These are phyloP conservation scores for Colletotrichum orbiculare DNA, from an alignment of 2,329 filamentous ascomycete species.

Conservation along the genomic window DNA sequence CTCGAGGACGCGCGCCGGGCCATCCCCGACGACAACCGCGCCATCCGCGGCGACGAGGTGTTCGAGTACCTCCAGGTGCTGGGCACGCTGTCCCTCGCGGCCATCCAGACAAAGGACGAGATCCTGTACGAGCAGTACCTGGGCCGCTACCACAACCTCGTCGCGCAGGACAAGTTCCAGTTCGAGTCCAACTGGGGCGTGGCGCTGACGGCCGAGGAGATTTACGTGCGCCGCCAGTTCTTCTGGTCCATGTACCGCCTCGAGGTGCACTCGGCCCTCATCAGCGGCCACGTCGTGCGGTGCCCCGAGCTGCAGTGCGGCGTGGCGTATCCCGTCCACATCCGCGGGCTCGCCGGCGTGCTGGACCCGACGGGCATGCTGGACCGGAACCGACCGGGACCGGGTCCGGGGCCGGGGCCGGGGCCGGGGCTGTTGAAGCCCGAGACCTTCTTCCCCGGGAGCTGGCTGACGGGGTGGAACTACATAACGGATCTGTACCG, in stretches of 20 bases:
- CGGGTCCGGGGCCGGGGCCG: neutral
- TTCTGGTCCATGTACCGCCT: slow-evolving; percentile 67
- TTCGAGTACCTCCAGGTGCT: slow-evolving; percentile 44
- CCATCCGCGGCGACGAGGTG: slow-evolving; percentile 22
- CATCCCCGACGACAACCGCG: slow-evolving; percentile 30
- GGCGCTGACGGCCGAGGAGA: slow-evolving; percentile 54
- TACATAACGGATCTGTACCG: slow-evolving; percentile 68
- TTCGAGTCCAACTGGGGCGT: slow-evolving; percentile 65
- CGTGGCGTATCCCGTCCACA: slow-evolving; percentile 32
- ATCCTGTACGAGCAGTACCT: slow-evolving; percentile 61
- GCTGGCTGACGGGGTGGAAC: slow-evolving; percentile 68
- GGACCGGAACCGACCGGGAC: neutral
- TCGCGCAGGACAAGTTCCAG: slow-evolving; percentile 60
- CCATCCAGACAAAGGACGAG: slow-evolving; percentile 62
- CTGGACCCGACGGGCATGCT: slow-evolving; percentile 5
- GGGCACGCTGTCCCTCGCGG: slow-evolving; percentile 60
- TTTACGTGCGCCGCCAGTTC: slow-evolving; percentile 47
- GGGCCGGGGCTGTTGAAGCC: neutral
- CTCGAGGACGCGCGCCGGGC: slow-evolving; percentile 35
- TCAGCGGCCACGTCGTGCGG: slow-evolving; percentile 52
- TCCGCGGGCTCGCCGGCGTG: slow-evolving; percentile 22
- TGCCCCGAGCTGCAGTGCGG: slow-evolving; percentile 37
- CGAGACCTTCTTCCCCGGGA: slow-evolving; percentile 23
- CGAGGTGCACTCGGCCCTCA: slow-evolving; percentile 64
- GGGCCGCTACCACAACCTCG: slow-evolving; percentile 61